phyloP scores from a whole-genome alignment of 192 early-diverging fungal species.

The Backusella macrospora region DNA sequence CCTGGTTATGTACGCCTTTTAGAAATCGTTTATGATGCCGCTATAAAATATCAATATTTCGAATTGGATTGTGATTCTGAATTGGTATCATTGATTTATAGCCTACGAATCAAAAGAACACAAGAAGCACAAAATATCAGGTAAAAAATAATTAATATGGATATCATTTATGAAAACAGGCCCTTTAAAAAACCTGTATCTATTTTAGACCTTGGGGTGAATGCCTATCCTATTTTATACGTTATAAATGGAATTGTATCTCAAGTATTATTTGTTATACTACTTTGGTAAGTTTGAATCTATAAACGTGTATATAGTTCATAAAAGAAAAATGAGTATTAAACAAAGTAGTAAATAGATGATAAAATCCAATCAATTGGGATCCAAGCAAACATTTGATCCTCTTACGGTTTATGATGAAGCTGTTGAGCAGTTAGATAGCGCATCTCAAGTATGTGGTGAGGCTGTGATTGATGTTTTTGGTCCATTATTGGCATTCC shows the following conservation, averaged over 20 bases:
- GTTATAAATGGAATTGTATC: conserved; percentile 31
- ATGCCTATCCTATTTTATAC: conserved; percentile 20
- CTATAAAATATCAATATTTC: conserved; percentile 2
- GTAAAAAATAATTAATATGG: not conserved
- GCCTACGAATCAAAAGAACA: conserved; percentile 19
- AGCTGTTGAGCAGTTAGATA: conserved; percentile 37
- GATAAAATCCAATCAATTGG: conserved; percentile 1
- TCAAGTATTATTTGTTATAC: conserved; percentile 20
- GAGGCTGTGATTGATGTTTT: conserved; percentile 33
- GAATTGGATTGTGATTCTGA: conserved; percentile 13
- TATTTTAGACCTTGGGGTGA: conserved; percentile 26
- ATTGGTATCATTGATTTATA: not conserved
- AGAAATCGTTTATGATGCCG: conserved; percentile 19
- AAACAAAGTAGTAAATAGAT: not conserved
- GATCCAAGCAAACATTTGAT: conserved; percentile 16
- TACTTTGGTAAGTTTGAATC: conserved; percentile 4
- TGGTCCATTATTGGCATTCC: conserved; percentile 18
- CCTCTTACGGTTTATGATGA: conserved; percentile 21
- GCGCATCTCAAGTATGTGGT: conserved; percentile 29
- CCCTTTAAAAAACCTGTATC: not conserved
- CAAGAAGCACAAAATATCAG: conserved; percentile 18
- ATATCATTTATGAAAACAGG: not conserved
- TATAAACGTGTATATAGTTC: not conserved
- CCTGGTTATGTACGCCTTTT: conserved; percentile 13
- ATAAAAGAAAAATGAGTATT: not conserved